Evolutionary conservation across 768 basidiomycete genomes (phyloP), one percentile per base, ranked within the genome.

Genomic region (Phylloporus sp.): DNA sequence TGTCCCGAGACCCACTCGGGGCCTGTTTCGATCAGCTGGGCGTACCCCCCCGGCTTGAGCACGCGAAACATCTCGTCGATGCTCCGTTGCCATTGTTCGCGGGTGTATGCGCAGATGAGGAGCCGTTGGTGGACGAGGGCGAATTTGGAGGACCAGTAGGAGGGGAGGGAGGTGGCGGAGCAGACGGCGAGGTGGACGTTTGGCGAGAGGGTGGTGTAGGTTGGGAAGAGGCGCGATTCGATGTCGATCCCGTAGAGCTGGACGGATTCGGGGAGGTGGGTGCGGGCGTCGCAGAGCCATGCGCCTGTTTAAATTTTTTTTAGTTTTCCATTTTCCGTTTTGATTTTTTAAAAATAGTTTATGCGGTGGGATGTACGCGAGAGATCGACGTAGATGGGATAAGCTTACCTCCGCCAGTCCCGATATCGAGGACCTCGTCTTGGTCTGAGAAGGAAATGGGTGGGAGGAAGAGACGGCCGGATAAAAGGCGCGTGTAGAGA

Each of bases 121-220:
- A 70, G 55, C 0, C 68, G 59, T 23, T 70, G 69, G 23, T 68
- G 54, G 14, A 69, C 54, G 32, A 70, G 54, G 4, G 45, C 15
- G 48, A 70, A 70, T 15, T 55, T 59, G 17, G 52, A 58, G 3
- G 56, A 38, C 68, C 69, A 67, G 23, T 57, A 59, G 1, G 33
- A 27, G 0, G 69, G 67, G 10, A 69, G 59, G n/a, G 46, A 22
- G 7, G 58, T 61, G n/a, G 57, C 49, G 28, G 63, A 61, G 20
- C 55, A 55, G 20, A 60, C 7, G 1, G 54, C 55, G 37, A 65
- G 52, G 11, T 58, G 60, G 36, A 63, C 42, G 26, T 52, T 55
- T 40, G 49, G 14, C 4, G 42, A 44, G 33, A 38, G 24, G 10
- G 42, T 3, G 4, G 13, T 7, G 37, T 43, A 53, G 6, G 3